Evolutionary conservation across 1,284 basidiomycete species (phyloP), one percentile per base, ranked within the genome.

Genomic region (Pyrrhoderma lamaoense): DNA sequence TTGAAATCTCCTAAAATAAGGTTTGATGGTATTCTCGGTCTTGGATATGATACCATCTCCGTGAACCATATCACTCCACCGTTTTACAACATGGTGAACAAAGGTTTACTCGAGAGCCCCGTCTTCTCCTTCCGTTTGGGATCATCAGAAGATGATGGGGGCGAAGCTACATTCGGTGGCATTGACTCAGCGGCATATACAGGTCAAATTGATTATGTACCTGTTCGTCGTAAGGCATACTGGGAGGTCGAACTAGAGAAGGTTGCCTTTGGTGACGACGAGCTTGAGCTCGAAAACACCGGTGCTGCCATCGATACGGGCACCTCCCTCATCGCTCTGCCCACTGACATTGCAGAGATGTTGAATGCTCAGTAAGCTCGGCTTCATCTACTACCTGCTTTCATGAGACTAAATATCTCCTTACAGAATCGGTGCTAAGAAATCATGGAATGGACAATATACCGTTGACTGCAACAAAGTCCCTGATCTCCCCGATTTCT

Each of bases 301-400:
- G 93, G 94, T 47, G 94, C 94, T 60, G 94, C 93, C 47, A 97
- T 98, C 60, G 94, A 98, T 67, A 98, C 94, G 27, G 93, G 92
- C 52, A 94, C 92, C 47, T 93, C 89, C 11, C 74, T 95, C 56
- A 95, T 96, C 58, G 92, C 85, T 47, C 75, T 96, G 54, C 96
- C 96, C 53, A 85, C 85, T 55, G 95, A 99, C 64, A 79, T 98
- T 51, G 93, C 95, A 55, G 96, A 99, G 74, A 92, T 99, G 86
- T 74, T 99, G 62, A 99, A 99, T 75, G 81, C 91, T 52, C 89
- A 95, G 70, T 76, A 67, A 60, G 75, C 70, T 8, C 21, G 5
- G 4, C 8, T 22, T 45, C 60, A 27, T 61, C 56, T 19, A 16
- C 23, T 23, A 18, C 18, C 22, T 21, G 21, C 25, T 19, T 31